Conservation (phyloP, 176 grass and related monocot species). For the Oryza brachyantha region DNA sequence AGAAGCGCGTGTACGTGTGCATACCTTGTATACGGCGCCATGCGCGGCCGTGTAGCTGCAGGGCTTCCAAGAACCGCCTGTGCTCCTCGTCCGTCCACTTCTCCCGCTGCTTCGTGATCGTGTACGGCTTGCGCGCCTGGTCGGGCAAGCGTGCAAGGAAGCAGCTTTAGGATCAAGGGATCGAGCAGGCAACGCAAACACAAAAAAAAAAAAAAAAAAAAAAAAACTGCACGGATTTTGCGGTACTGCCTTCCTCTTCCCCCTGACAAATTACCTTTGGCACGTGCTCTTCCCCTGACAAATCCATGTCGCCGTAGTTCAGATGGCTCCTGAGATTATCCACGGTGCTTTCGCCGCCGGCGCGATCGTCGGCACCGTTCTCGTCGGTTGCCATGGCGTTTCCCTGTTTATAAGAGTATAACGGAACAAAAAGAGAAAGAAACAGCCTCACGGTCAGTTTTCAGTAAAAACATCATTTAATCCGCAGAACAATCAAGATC, state of each 20-base stretch:
- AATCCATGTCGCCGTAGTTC: constrained; percentile 36
- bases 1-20: background rate
- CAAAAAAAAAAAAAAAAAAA: no score
- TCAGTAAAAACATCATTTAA: background rate
- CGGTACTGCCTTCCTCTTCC: no score
- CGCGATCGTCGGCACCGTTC: background rate
- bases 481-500: background rate
- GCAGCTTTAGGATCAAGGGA: background rate
- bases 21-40: constrained; percentile 94
- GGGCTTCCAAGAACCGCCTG: constrained; percentile 76
- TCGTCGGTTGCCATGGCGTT: constrained; percentile 25
- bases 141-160: background rate
- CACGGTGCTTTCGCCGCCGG: background rate
- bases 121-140: constrained; percentile 95
- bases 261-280: constrained; percentile 80
- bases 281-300: constrained; percentile 41
- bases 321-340: background rate
- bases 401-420: background rate
- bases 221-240: background rate
- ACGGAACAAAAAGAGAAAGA: no score
- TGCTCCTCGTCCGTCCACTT: constrained; percentile 95
- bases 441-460: background rate
- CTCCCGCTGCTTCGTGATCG: constrained; percentile 92
- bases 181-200: background rate
- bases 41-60: constrained; percentile 78